Evolutionary conservation across 2,329 filamentous ascomycete species (phyloP).

Genomic region (Neopestalotiopsis clavispora): DNA sequence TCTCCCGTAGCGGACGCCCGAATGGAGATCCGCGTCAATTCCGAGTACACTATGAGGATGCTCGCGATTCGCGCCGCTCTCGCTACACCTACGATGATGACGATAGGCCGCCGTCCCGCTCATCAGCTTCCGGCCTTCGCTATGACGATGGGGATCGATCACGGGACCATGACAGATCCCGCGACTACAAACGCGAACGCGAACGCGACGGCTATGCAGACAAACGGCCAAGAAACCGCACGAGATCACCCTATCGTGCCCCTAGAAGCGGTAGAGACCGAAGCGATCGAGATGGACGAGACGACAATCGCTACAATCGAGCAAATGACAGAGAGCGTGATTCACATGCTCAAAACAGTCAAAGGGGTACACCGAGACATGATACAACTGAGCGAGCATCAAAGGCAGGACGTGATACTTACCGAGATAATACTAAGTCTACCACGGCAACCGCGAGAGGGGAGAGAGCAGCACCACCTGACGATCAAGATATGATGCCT

Average conservation of each 20-base stretch:
- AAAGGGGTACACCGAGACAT: conserved; percentile 51
- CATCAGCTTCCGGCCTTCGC: conserved; percentile 40
- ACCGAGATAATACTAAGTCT: conserved; percentile 72
- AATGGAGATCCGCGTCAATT: conserved; percentile 63
- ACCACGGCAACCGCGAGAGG: conserved; percentile 45
- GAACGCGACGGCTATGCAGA: conserved; percentile 55
- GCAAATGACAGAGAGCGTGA: conserved; percentile 34
- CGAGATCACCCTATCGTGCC: conserved; percentile 34
- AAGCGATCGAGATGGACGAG: conserved; percentile 27
- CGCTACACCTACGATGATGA: conserved; percentile 61
- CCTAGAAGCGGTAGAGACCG: conserved; percentile 33
- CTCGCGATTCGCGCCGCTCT: conserved; percentile 49
- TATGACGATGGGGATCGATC: conserved; percentile 59
- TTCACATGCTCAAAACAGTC: conserved; percentile 46
- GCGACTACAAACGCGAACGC: conserved; percentile 52
- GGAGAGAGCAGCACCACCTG: conserved; percentile 36
- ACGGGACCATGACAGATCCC: conserved; percentile 30
- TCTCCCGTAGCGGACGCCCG: conserved; percentile 43
- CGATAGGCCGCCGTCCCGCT: conserved; percentile 53
- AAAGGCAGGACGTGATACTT: conserved; percentile 61
- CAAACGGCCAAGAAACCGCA: conserved; percentile 57
- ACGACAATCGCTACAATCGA: conserved; percentile 29
- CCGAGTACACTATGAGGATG: conserved; percentile 67
- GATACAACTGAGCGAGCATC: conserved; percentile 62
- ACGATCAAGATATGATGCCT: conserved; percentile 35